These are phyloP conservation scores for Leccinum variicolor DNA, from an alignment of 768 basidiomycete species.

Conservation along the genomic window DNA sequence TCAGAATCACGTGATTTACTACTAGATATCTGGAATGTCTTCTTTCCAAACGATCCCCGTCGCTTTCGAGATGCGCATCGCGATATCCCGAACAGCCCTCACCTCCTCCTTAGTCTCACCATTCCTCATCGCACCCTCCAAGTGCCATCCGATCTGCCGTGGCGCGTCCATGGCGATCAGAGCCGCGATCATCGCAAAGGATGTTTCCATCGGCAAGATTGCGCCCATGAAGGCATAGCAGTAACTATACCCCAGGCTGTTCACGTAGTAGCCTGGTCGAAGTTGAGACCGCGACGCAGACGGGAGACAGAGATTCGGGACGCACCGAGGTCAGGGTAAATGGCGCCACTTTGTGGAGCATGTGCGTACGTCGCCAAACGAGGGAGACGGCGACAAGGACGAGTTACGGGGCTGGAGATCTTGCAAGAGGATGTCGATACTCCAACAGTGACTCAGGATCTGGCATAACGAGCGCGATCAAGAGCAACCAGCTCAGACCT, in stretches of 20 bases:
- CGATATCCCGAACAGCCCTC: constrained; percentile 50
- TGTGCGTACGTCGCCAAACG: no score
- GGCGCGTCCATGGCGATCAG: constrained; percentile 62
- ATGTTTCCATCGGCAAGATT: constrained; percentile 51
- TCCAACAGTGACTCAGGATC: no score
- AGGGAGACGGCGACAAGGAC: no score
- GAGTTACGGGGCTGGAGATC: no score
- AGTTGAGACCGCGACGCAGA: not conserved
- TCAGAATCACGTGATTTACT: constrained; percentile 19
- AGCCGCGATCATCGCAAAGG: constrained; percentile 57
- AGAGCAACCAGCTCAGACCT: no score
- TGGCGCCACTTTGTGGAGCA: no score
- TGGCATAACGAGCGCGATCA: no score
- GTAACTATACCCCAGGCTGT: constrained; percentile 55
- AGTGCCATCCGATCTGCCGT: constrained; percentile 68
- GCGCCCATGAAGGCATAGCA: constrained; percentile 48
- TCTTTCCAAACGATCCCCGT: constrained; percentile 52
- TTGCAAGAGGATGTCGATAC: no score
- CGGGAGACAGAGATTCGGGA: not conserved
- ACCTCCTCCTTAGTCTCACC: constrained; percentile 54
- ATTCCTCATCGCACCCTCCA: constrained; percentile 50
- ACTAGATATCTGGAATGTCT: constrained; percentile 42
- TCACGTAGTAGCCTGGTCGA: constrained; percentile 50
- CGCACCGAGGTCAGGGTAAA: no score
- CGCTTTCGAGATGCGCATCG: constrained; percentile 46